Evolutionary conservation across 345 rosid genomes (phyloP).

Genomic region (Pugionium dolabratum): DNA sequence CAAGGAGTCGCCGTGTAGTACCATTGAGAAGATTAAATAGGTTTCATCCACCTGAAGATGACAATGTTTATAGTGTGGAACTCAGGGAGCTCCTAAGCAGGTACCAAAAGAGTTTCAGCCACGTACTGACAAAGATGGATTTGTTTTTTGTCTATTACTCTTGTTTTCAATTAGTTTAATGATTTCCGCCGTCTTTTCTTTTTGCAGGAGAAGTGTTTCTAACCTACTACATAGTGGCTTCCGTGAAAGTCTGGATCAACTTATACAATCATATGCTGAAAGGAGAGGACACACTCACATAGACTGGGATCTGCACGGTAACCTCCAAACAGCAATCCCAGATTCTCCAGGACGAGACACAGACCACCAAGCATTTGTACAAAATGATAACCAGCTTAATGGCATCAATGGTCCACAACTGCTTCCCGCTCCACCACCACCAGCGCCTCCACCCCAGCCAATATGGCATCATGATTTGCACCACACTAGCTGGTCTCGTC

Average conservation of each 20-base stretch:
- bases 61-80: conserved; percentile 92
- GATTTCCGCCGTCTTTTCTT: not conserved
- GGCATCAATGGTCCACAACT: conserved; percentile 60
- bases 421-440: conserved; percentile 84
- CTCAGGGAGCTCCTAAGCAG: conserved; percentile 96
- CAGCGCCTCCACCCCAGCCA: conserved; percentile 93
- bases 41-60: conserved; percentile 96
- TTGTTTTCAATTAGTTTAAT: conserved; percentile 12
- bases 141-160: not conserved
- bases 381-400: conserved; percentile 53
- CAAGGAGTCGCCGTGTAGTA: conserved; percentile 62
- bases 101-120: conserved; percentile 41
- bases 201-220: conserved; percentile 88
- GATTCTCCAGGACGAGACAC: conserved; percentile 62
- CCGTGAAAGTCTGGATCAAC: conserved; percentile 97
- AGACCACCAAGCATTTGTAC: conserved; percentile 68
- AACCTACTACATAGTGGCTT: conserved; percentile 97
- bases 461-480: conserved; percentile 91
- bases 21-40: conserved; percentile 77
- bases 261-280: conserved; percentile 91
- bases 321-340: conserved; percentile 62
- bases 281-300: conserved; percentile 84
- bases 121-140: not conserved
- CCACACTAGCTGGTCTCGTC: conserved; percentile 86
- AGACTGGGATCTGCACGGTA: conserved; percentile 92